Evolutionary conservation across 78 protist species (phyloP), one percentile per base, ranked within the genome.

Genomic region (Diacronema lutheri): DNA sequence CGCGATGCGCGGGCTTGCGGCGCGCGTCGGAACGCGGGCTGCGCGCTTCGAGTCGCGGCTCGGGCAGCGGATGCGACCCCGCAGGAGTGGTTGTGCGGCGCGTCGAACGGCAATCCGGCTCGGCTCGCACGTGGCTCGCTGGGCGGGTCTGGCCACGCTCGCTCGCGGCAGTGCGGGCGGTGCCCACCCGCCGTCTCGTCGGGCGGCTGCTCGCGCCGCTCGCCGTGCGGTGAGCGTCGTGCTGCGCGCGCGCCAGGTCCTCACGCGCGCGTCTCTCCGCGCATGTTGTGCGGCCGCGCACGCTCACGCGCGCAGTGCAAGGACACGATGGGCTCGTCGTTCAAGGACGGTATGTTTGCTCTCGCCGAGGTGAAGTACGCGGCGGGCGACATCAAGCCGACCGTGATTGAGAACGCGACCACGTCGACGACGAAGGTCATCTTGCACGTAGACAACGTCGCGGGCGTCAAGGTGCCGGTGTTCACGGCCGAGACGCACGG

Each of bases 401-500:
- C 33, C 16, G 56, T 72, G 26, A 76, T 72, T 0, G 72, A 58
- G 82, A 56, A 38, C 62, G 77, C 72, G 41, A 61, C 41, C 40
- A 10, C 21, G 33, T 19, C 90, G 44, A 31, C 37, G 58, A 87
- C 40, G 79, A 46, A 29, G 11, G 44, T 46, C 6, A 31, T 37
- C 38, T 9, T 66, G 31, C 61, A 29, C 0, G 72, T 76, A n/a
- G 92, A 89, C 60, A 89, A 89, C 85, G 64, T 89, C 10, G 92
- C 92, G 16, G 92, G 92, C n/a, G 92, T 89, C 44, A 46, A 81
- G 60, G 77, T 88, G 26, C 91, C 91, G 16, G 85, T 88, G 31
- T 88, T 83, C 79, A 83, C 83, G 69, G 61, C 77, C 50, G 33
- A 58, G 62, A 2, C 16, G 33, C 69, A 84, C 21, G 55, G 57